A percentile compares a stretch with the other conserved stretches of the same genome.
Conservation (phyloP, 2,329 filamentous ascomycete genomes). For the Dissoconium aciculare region DNA sequence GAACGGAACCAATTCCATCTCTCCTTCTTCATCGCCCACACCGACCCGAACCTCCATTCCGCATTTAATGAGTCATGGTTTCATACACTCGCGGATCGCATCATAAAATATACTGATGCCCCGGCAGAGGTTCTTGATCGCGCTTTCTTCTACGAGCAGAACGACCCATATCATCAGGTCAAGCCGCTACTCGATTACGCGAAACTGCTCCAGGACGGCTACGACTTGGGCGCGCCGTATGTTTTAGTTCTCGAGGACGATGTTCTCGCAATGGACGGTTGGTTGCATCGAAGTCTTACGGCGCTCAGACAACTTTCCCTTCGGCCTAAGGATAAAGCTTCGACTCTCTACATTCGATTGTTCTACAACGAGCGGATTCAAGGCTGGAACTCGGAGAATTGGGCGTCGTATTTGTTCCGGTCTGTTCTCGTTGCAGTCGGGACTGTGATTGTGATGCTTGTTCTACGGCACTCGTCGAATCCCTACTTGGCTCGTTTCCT, state of each 20-base stretch:
- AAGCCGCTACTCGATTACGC: conserved; percentile 30
- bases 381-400: conserved; percentile 32
- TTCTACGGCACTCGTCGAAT: conserved; percentile 4
- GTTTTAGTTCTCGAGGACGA: conserved; percentile 35
- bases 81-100: conserved; percentile 25
- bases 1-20: conserved; percentile 31
- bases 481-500: conserved; percentile 7
- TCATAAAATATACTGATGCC: conserved; percentile 27
- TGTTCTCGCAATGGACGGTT: conserved; percentile 32
- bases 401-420: conserved; percentile 25
- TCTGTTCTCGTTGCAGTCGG: conserved; percentile 15
- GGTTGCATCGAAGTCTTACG: conserved; percentile 29
- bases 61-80: conserved; percentile 31
- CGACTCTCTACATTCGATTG: conserved; percentile 30
- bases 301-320: conserved; percentile 18
- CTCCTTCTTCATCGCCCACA: conserved; percentile 32
- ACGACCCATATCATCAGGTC: neutral
- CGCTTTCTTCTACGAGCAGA: neutral
- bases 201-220: conserved; percentile 29
- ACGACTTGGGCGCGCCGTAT: conserved; percentile 26
- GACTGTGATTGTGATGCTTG: conserved; percentile 7
- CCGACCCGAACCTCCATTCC: conserved; percentile 28
- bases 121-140: neutral
- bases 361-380: conserved; percentile 34
- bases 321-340: conserved; percentile 12